phyloP scores from a whole-genome alignment of 257 asterid genomes.

The Fraxinus quadrangulata region DNA sequence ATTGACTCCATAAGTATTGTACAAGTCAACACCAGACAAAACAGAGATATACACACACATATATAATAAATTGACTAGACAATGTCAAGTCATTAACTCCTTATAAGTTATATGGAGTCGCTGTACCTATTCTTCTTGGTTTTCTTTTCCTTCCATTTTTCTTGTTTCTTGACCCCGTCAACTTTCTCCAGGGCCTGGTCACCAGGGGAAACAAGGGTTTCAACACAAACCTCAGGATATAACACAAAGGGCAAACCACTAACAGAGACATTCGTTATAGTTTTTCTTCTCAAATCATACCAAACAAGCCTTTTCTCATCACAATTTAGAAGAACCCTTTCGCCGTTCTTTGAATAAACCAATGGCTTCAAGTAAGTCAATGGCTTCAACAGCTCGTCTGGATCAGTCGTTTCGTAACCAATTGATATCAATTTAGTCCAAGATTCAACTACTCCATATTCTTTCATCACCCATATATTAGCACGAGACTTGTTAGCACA shows the following conservation, averaged over 20 bases:
- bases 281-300: conserved; percentile 35
- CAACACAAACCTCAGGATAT: conserved; percentile 36
- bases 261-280: conserved; percentile 19
- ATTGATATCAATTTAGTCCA: conserved; percentile 38
- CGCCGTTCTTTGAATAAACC: conserved; percentile 28
- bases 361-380: conserved; percentile 29
- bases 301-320: conserved; percentile 41
- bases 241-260: conserved; percentile 40
- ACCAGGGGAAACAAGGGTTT: conserved; percentile 35
- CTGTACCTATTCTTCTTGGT: not conserved
- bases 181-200: not conserved
- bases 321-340: conserved; percentile 31
- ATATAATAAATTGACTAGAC: not conserved
- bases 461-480: conserved; percentile 43
- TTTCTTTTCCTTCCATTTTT: not conserved
- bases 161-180: conserved; percentile 8
- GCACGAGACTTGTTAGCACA: conserved; percentile 20
- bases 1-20: not conserved
- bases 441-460: conserved; percentile 38
- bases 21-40: not conserved
- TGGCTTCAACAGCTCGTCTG: not conserved
- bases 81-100: not conserved
- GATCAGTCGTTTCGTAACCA: conserved; percentile 23
- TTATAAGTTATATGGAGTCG: not conserved
- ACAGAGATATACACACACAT: not conserved